Percentiles rank a stretch among this genome's conserved stretches.
These are phyloP conservation scores for Aspergillus sp. DNA, from an alignment of 2,329 filamentous ascomycete genomes.

Conservation along the genomic window DNA sequence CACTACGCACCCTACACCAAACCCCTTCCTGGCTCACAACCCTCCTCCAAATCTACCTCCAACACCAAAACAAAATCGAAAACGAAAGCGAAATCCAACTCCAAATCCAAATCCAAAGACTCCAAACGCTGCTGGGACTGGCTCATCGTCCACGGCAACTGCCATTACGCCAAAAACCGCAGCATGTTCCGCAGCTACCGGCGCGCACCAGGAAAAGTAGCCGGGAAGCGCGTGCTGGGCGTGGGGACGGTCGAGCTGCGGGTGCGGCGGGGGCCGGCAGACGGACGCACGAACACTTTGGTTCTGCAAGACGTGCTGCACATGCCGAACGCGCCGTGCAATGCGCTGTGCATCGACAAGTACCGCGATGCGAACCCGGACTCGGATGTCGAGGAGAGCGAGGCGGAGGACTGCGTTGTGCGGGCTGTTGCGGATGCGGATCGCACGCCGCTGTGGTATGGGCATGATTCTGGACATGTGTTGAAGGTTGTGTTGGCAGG, in stretches of 20 bases:
- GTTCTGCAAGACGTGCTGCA: constrained; percentile 19
- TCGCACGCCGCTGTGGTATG: constrained; percentile 13
- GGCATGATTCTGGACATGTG: constrained; percentile 10
- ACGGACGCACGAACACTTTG: constrained; percentile 12
- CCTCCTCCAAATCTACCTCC: background rate
- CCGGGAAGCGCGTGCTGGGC: constrained; percentile 15
- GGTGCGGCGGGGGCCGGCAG: constrained; percentile 13
- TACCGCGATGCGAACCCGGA: constrained; percentile 8
- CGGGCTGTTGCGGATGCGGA: no score
- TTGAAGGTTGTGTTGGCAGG: constrained; percentile 18
- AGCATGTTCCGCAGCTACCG: constrained; percentile 19
- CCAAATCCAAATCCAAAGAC: background rate
- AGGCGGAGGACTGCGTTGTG: background rate
- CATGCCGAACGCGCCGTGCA: constrained; percentile 19
- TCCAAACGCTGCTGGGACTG: constrained; percentile 20
- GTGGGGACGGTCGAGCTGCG: constrained; percentile 17
- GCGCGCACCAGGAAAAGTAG: constrained; percentile 18
- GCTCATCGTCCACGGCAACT: constrained; percentile 17
- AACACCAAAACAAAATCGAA: background rate
- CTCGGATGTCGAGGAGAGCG: constrained; percentile 2
- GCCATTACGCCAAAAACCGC: constrained; percentile 23
- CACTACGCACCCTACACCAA: background rate
- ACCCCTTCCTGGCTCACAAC: background rate
- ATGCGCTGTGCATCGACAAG: constrained; percentile 17
- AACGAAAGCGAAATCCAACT: background rate